Evolutionary conservation across 306 rosid genomes (phyloP), one percentile per base, ranked within the genome.

Genomic region (Sindora glabra): DNA sequence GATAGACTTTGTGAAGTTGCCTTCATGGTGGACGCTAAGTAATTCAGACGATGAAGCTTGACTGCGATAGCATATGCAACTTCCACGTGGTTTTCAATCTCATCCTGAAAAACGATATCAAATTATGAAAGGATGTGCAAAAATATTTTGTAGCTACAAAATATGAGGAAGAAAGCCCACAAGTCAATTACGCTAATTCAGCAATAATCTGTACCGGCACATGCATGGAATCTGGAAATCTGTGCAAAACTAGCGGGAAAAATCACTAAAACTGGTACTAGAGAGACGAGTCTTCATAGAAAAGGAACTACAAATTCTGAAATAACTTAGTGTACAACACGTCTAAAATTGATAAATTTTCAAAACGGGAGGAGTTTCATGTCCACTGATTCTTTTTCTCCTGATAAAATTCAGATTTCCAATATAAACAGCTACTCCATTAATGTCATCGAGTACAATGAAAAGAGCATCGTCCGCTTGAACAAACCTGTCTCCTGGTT

Each of bases 41-140:
- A 74, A 69, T 92, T 89, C 59, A 72, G 81, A n/a, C 96, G 90
- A 63, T 83, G 90, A 74, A 92, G 95, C 74, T 92, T 92, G 62
- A 68, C 74, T 29, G 94, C 88, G 74, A 89, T 64, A 38, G 99
- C 99, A 69, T 92, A 94, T 1, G 80, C 86, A 64, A 86, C 83
- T 67, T 92, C 94, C 52, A 86, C 84, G 79, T 81, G 76, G 76
- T 89, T 83, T 62, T 82, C 96, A 60, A 89, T 82, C 61, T 86
- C 95, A 79, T 84, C 99, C 99, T 92, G 86, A 62, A 49, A 70
- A 56, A 36, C 26, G 34, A 30, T 41, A 44, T 54, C 59, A 38
- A 18, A 62, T 17, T 60, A 56, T 75, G 27, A 47, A 15, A 48
- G 47, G 65, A 15, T 37, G 42, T 6, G 56, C 41, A 61, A 34